Conservation (phyloP, 1,284 basidiomycete species). For the Cutaneotrichosporon spelunceum region DNA sequence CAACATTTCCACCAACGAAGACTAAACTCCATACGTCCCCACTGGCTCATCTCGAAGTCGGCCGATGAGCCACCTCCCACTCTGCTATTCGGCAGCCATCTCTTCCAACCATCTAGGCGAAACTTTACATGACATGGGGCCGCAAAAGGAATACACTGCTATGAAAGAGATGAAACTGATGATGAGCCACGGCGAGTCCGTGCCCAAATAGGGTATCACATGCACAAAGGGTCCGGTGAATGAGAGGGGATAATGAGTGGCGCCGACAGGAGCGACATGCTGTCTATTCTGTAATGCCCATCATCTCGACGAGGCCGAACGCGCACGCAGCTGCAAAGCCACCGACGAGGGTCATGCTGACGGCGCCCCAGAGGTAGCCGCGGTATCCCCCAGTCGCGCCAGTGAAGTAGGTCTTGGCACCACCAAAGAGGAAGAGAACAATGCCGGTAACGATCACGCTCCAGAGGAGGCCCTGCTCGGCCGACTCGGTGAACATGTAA, state of each 20-base stretch:
- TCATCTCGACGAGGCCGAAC: conserved; percentile 73
- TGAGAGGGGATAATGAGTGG: neutral
- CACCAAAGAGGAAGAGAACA: conserved; percentile 84
- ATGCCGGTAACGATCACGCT: conserved; percentile 66
- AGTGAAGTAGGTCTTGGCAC: conserved; percentile 81
- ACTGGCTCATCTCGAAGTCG: neutral
- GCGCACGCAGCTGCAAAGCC: conserved; percentile 81
- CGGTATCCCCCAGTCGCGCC: conserved; percentile 62
- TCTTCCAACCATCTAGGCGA: neutral
- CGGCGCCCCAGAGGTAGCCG: conserved; percentile 76
- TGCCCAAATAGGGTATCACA: neutral
- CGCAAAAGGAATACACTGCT: neutral
- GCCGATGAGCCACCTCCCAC: neutral
- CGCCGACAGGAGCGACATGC: neutral
- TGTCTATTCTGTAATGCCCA: conserved; percentile 58
- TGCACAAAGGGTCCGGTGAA: neutral
- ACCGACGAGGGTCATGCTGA: conserved; percentile 84
- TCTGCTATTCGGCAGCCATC: neutral
- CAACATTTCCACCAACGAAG: no score
- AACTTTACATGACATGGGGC: neutral
- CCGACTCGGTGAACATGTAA: conserved; percentile 74
- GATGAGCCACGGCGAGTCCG: neutral
- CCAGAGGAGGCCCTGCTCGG: conserved; percentile 50
- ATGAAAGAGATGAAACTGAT: neutral
- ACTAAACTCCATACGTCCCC: no score